phyloP scores from a whole-genome alignment of 371 early-diverging fungal species.

The Mortierella sp. region DNA sequence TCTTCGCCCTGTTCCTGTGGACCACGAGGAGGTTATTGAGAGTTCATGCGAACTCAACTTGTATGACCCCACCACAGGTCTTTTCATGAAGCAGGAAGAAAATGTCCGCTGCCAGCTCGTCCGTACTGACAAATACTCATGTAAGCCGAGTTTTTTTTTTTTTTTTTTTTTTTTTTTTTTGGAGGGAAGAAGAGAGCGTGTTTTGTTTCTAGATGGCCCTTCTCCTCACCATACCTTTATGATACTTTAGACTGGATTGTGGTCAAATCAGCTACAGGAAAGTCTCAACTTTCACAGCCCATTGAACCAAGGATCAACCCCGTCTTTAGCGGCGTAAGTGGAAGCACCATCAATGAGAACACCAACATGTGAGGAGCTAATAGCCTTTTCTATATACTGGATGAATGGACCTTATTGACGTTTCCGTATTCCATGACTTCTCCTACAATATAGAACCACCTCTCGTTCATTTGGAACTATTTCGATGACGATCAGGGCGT shows the following conservation, averaged over 20 bases:
- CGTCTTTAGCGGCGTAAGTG: constrained; percentile 64
- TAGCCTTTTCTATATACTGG: too few relatives aligned
- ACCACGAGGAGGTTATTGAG: constrained; percentile 39
- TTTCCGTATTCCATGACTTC: too few relatives aligned
- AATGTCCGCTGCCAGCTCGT: constrained; percentile 60
- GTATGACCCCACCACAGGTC: constrained; percentile 57
- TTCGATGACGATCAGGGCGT: constrained; percentile 53
- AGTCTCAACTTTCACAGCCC: constrained; percentile 64
- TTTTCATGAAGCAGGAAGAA: constrained; percentile 59
- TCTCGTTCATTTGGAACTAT: constrained; percentile 58
- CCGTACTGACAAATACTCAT: constrained; percentile 40
- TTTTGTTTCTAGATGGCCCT: too few relatives aligned
- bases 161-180: too few relatives aligned
- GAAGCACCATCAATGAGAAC: too few relatives aligned
- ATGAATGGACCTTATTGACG: too few relatives aligned
- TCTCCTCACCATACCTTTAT: too few relatives aligned
- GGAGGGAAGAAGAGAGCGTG: background rate
- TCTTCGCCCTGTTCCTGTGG: constrained; percentile 18
- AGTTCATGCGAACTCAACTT: constrained; percentile 64
- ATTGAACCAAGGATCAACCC: constrained; percentile 79
- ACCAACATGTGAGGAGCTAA: too few relatives aligned
- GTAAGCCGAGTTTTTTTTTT: constrained; percentile 42
- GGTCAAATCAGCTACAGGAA: constrained; percentile 55
- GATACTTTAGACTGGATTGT: constrained; percentile 59
- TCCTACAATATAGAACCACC: constrained; percentile 11